A percentile compares a stretch with the other conserved stretches of the same genome.
Conservation (phyloP, 2,329 filamentous ascomycete species). For the Colletotrichum incanum region DNA sequence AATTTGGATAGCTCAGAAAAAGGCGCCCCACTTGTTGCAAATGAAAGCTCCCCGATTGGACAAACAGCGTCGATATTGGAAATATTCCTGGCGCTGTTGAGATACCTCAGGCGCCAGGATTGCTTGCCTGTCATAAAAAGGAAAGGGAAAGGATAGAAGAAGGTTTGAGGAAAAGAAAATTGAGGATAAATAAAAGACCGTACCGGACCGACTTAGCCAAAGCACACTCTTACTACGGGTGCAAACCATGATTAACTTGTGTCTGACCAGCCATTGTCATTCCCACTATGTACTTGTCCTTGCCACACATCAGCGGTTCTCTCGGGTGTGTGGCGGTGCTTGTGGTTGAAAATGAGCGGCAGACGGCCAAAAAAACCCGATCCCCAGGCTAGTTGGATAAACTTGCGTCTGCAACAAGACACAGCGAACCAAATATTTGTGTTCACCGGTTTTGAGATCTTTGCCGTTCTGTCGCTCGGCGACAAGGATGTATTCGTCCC, state of each 20-base stretch:
- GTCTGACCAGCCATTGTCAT: no score
- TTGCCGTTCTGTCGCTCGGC: no score
- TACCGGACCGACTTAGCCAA: no score
- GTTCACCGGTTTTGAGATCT: no score
- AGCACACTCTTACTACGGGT: no score
- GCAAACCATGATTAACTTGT: not conserved
- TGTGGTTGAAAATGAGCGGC: not conserved
- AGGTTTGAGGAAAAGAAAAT: no score
- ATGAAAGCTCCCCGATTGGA: slow-evolving; percentile 23
- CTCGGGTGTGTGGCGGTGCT: not conserved
- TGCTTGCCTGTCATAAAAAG: no score
- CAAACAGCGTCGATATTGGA: not conserved
- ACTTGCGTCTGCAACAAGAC: not conserved
- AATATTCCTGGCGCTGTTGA: not conserved
- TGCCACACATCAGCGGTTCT: no score
- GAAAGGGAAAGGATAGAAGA: no score
- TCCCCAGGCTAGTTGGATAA: no score
- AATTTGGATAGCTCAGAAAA: slow-evolving; percentile 26
- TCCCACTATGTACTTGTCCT: not conserved
- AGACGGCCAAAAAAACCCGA: not conserved
- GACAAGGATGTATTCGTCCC: no score
- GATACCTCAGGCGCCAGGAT: not conserved
- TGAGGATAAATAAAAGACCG: no score
- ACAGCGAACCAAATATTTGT: not conserved
- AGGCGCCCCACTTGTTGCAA: slow-evolving; percentile 30